Conservation (phyloP, 164 flowering plant genomes). For the Euptelea pleiosperma region DNA sequence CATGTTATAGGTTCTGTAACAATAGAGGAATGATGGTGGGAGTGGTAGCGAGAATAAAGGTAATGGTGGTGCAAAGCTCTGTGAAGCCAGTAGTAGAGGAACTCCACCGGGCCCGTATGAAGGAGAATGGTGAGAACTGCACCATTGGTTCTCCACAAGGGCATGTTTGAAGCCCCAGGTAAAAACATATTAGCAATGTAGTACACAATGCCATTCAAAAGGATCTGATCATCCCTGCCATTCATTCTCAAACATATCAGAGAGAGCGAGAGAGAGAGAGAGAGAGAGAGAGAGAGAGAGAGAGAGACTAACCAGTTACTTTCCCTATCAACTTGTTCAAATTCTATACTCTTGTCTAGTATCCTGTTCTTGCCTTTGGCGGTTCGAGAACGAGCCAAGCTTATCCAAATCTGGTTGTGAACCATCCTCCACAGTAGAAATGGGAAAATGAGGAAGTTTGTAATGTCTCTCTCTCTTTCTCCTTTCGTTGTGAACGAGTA, state of each 20-base stretch:
- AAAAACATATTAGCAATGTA: background rate
- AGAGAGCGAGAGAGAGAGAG: too few relatives aligned
- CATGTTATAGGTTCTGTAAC: constrained; percentile 49
- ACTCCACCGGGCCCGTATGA: constrained; percentile 47
- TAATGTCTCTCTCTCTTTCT: constrained; percentile 27
- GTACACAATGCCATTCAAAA: background rate
- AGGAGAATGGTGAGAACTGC: constrained; percentile 15
- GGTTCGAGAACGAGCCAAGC: constrained; percentile 46
- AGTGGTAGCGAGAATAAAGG: constrained; percentile 45
- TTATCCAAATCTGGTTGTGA: constrained; percentile 61
- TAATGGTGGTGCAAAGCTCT: constrained; percentile 47
- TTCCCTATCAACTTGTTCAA: constrained; percentile 14
- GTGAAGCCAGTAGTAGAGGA: constrained; percentile 46
- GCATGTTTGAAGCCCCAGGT: constrained; percentile 18
- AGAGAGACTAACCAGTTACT: constrained; percentile 8
- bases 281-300: too few relatives aligned
- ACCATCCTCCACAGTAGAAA: constrained; percentile 37
- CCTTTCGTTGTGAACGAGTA: constrained; percentile 27
- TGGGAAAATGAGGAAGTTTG: constrained; percentile 32
- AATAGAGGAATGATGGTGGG: constrained; percentile 49
- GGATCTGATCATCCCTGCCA: constrained; percentile 12
- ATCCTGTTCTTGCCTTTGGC: constrained; percentile 37
- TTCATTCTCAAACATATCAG: too few relatives aligned
- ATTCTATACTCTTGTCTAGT: constrained; percentile 4
- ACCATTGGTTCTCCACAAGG: constrained; percentile 40